These are phyloP conservation scores for Nannizzia gypsea DNA, from an alignment of 2,329 filamentous ascomycete genomes.

Conservation along the genomic window DNA sequence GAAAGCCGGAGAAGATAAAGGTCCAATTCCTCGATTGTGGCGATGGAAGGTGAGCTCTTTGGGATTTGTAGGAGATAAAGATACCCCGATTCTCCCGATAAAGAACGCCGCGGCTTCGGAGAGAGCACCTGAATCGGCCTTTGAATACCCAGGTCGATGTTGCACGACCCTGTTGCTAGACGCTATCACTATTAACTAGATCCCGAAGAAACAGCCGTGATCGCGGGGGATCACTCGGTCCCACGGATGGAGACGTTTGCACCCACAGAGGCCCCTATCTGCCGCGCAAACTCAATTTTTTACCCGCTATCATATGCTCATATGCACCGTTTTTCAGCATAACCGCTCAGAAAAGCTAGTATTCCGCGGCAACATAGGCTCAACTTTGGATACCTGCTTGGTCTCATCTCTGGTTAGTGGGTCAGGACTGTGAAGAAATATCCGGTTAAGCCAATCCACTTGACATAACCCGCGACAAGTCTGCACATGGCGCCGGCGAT, in stretches of 20 bases:
- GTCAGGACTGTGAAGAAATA: background rate
- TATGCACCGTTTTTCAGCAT: background rate
- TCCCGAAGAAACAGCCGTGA: background rate
- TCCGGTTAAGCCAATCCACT: background rate
- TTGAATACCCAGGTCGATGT: too few species aligned
- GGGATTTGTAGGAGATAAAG: too few species aligned
- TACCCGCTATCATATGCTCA: background rate
- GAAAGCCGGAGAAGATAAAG: too few species aligned
- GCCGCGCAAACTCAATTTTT: constrained; percentile 1
- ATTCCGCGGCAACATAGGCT: background rate
- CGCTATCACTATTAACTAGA: too few species aligned
- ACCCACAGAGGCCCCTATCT: background rate
- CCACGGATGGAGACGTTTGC: background rate
- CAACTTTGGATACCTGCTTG: background rate
- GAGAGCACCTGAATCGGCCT: too few species aligned
- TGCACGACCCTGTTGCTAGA: too few species aligned
- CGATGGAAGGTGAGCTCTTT: too few species aligned
- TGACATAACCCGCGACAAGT: background rate
- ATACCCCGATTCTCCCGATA: too few species aligned
- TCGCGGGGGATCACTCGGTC: background rate
- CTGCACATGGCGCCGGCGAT: background rate
- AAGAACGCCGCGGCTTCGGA: too few species aligned
- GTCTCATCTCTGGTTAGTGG: background rate
- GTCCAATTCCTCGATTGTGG: too few species aligned
- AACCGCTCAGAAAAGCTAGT: background rate